phyloP scores from a whole-genome alignment of 208 protist species.

The Leishmania braziliensis region DNA sequence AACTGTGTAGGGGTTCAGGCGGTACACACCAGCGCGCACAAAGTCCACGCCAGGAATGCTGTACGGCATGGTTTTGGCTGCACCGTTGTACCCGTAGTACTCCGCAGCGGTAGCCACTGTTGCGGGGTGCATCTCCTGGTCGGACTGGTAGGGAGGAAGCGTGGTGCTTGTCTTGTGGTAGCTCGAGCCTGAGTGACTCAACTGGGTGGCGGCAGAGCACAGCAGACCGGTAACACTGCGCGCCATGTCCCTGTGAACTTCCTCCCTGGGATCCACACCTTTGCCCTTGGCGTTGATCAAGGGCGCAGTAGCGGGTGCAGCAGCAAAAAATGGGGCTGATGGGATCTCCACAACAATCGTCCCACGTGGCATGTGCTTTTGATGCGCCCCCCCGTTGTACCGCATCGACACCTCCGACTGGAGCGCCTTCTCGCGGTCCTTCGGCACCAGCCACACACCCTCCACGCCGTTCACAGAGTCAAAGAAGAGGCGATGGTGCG shows the following conservation, averaged over 20 bases:
- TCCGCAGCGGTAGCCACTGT: not conserved
- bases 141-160: slow-evolving; percentile 6
- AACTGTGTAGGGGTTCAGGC: slow-evolving; percentile 41
- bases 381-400: slow-evolving; percentile 25
- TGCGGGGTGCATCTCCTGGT: not conserved
- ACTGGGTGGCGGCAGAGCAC: not conserved
- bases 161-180: not conserved
- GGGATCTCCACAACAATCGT: slow-evolving; percentile 67
- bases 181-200: slow-evolving; percentile 1
- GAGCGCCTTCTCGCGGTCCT: slow-evolving; percentile 29
- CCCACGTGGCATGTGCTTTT: slow-evolving; percentile 69
- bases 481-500: slow-evolving; percentile 75
- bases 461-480: slow-evolving; percentile 59
- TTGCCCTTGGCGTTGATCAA: not conserved
- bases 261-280: not conserved
- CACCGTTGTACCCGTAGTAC: not conserved
- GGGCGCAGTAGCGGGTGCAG: not conserved
- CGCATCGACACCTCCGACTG: slow-evolving; percentile 34
- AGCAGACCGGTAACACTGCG: not conserved
- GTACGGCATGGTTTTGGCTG: slow-evolving; percentile 2
- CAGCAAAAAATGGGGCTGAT: not conserved
- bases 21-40: slow-evolving; percentile 28
- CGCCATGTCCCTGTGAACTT: not conserved
- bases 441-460: slow-evolving; percentile 60
- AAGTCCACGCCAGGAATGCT: slow-evolving; percentile 22